Percentiles rank a stretch among this genome's conserved stretches.
phyloP scores from a whole-genome alignment of 2,329 filamentous ascomycete species.

The Paecilomyces niveus region DNA sequence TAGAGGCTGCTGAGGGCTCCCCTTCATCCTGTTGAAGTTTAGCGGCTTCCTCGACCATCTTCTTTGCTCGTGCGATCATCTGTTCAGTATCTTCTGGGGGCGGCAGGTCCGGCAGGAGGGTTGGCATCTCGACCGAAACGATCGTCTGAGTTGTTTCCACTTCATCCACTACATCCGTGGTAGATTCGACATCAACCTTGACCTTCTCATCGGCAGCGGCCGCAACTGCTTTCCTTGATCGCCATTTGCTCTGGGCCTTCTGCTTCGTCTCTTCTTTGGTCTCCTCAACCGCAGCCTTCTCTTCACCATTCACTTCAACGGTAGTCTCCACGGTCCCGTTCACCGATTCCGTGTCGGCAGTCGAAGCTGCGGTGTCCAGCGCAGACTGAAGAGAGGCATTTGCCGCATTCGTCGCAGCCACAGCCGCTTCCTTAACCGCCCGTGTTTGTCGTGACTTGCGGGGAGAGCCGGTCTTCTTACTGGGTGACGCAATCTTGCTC shows the following conservation, averaged over 20 bases:
- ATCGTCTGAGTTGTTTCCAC: conserved; percentile 64
- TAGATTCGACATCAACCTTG: conserved; percentile 63
- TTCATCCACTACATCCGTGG: conserved; percentile 47
- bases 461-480: conserved; percentile 45
- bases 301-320: conserved; percentile 16
- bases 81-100: conserved; percentile 69
- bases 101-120: conserved; percentile 58
- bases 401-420: conserved; percentile 42
- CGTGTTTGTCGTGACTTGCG: conserved; percentile 48
- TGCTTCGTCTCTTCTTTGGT: conserved; percentile 7
- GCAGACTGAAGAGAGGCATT: conserved; percentile 43
- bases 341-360: conserved; percentile 17
- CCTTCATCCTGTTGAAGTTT: conserved; percentile 36
- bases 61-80: conserved; percentile 79
- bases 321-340: conserved; percentile 19
- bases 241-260: background rate
- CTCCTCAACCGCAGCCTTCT: conserved; percentile 16
- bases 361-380: conserved; percentile 36
- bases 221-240: conserved; percentile 16
- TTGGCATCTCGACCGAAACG: conserved; percentile 69
- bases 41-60: conserved; percentile 73
- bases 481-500: conserved; percentile 45
- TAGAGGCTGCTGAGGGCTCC: conserved; percentile 27
- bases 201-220: conserved; percentile 43
- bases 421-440: conserved; percentile 42